Percentiles rank a stretch among this genome's conserved stretches.
These are phyloP conservation scores for Solanum medicagineum DNA, from an alignment of 257 asterid species.

Conservation along the genomic window DNA sequence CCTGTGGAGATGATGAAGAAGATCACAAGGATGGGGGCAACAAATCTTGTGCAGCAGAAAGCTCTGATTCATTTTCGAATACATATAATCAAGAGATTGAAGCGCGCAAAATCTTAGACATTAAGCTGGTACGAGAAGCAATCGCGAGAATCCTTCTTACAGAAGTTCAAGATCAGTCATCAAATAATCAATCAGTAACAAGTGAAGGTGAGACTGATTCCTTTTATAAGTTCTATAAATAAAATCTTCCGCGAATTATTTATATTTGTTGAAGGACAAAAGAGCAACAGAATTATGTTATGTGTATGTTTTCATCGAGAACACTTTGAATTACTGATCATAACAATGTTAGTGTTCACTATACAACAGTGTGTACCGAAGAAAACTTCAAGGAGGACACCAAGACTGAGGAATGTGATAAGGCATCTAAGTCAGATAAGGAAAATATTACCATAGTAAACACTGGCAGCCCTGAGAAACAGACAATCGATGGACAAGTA, in stretches of 20 bases:
- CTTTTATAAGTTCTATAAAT: neutral
- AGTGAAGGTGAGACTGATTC: conserved; percentile 19
- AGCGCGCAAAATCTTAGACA: conserved; percentile 47
- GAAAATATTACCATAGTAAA: neutral
- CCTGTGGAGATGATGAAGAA: neutral
- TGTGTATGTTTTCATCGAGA: too few species aligned
- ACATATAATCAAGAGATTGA: conserved; percentile 38
- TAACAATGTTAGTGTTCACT: neutral
- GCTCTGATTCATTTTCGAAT: neutral
- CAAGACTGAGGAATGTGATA: neutral
- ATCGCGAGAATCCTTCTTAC: conserved; percentile 91
- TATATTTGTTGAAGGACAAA: too few species aligned
- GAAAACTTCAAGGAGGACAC: neutral
- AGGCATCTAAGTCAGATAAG: neutral
- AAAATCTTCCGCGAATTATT: neutral
- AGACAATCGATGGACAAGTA: conserved; percentile 5
- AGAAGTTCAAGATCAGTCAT: conserved; percentile 68
- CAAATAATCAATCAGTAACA: conserved; percentile 47
- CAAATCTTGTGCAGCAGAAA: conserved; percentile 1
- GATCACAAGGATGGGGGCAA: conserved; percentile 5
- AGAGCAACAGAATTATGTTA: too few species aligned
- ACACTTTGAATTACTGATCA: too few species aligned
- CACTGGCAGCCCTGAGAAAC: neutral
- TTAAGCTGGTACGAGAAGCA: conserved; percentile 83
- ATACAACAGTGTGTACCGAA: neutral